These are phyloP conservation scores for Trichocladium antarcticum DNA, from an alignment of 495 filamentous ascomycete genomes.

Conservation along the genomic window DNA sequence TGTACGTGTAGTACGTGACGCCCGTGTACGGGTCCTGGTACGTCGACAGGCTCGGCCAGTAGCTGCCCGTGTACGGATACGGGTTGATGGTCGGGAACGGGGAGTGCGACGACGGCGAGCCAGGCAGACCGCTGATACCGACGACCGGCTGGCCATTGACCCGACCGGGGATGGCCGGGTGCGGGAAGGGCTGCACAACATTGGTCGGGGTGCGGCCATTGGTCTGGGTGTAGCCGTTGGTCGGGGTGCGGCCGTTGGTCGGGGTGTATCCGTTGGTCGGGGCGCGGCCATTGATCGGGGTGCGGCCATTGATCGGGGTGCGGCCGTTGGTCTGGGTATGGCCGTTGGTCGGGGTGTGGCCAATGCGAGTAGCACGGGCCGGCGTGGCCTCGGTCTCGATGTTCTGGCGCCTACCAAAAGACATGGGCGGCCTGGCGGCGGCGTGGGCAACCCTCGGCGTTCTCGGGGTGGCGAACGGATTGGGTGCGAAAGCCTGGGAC, in stretches of 20 bases:
- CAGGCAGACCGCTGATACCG: constrained; percentile 3
- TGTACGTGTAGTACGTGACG: constrained; percentile 3
- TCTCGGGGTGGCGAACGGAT: constrained; percentile 3
- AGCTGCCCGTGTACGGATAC: constrained; percentile 1
- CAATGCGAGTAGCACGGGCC: neutral
- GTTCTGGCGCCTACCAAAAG: neutral
- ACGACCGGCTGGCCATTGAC: neutral
- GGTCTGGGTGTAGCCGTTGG: neutral
- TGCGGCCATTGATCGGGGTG: neutral
- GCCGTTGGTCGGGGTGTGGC: neutral
- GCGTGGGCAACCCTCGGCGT: neutral
- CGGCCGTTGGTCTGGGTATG: neutral
- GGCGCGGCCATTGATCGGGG: no score
- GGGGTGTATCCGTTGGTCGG: no score
- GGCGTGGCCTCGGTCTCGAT: neutral
- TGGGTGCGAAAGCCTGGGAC: no score
- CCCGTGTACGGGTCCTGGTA: constrained; percentile 5
- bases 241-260: neutral
- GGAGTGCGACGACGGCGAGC: neutral
- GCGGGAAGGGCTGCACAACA: neutral
- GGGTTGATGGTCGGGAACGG: neutral
- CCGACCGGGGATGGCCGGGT: neutral
- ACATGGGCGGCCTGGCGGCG: neutral
- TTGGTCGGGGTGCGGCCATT: neutral
- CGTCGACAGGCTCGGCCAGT: constrained; percentile 1